These are phyloP conservation scores for Apiospora malaysiana DNA, from an alignment of 2,329 filamentous ascomycete species.

Conservation along the genomic window DNA sequence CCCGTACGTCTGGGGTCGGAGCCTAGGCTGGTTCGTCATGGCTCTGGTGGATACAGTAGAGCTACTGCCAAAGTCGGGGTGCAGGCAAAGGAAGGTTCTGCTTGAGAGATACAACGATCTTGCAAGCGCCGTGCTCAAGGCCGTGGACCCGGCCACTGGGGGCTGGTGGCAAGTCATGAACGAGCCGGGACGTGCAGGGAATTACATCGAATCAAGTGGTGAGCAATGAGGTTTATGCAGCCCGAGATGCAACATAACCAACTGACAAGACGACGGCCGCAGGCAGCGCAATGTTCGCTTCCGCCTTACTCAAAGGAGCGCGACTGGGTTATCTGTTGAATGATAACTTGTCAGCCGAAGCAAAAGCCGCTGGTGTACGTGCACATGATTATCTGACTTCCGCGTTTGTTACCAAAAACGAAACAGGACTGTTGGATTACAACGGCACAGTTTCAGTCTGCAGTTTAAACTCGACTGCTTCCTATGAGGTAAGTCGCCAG, in stretches of 20 bases:
- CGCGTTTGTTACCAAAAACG: constrained; percentile 35
- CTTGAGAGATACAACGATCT: constrained; percentile 32
- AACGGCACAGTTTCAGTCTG: constrained; percentile 47
- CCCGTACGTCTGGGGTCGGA: constrained; percentile 45
- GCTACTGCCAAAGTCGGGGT: constrained; percentile 28
- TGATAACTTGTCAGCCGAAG: constrained; percentile 8
- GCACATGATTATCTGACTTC: constrained; percentile 34
- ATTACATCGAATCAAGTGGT: constrained; percentile 40
- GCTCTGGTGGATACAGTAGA: constrained; percentile 45
- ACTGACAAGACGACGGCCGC: neutral
- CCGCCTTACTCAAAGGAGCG: constrained; percentile 43
- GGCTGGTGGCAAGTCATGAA: constrained; percentile 48
- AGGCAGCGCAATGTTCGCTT: constrained; percentile 40
- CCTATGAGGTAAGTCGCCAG: constrained; percentile 39
- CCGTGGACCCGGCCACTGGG: constrained; percentile 37
- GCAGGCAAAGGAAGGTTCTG: constrained; percentile 25
- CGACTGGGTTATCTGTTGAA: constrained; percentile 41
- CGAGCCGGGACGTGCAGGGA: constrained; percentile 32
- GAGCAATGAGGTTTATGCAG: neutral
- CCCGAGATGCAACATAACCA: no score
- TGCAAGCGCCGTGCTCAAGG: constrained; percentile 32
- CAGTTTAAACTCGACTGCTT: constrained; percentile 48
- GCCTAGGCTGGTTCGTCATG: constrained; percentile 46
- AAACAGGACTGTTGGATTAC: constrained; percentile 38
- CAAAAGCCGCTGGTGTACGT: constrained; percentile 26